Percentiles rank a stretch among this genome's conserved stretches.
These are phyloP conservation scores for Chiua virens DNA, from an alignment of 768 basidiomycete species.

Conservation along the genomic window DNA sequence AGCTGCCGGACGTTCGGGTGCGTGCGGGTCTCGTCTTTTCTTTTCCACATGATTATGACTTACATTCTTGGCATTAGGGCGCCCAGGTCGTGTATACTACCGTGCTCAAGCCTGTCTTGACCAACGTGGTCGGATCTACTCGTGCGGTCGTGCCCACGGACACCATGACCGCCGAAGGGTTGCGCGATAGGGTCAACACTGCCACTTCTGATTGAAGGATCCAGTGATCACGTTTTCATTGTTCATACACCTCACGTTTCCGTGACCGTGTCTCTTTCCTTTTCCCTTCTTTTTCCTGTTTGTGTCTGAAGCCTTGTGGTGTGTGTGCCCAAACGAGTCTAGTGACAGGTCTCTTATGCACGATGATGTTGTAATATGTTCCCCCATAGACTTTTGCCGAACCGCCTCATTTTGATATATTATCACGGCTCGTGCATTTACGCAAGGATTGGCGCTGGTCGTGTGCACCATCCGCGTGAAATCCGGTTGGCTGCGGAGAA, in stretches of 20 bases:
- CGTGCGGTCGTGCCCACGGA: constrained; percentile 46
- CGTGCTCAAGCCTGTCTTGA: constrained; percentile 78
- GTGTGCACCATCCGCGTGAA: background rate
- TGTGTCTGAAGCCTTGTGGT: background rate
- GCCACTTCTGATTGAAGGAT: constrained; percentile 35
- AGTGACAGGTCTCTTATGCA: constrained; percentile 9
- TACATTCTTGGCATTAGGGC: constrained; percentile 49
- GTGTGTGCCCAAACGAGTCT: constrained; percentile 5
- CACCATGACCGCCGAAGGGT: constrained; percentile 49
- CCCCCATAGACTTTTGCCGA: constrained; percentile 18
- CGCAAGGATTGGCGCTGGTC: too few species aligned
- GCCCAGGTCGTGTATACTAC: constrained; percentile 79
- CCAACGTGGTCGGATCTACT: constrained; percentile 52
- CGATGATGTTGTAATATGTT: constrained; percentile 26
- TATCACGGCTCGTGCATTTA: background rate
- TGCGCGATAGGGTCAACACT: constrained; percentile 45
- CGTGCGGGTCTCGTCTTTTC: constrained; percentile 31
- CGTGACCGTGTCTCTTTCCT: background rate
- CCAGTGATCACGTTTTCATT: background rate
- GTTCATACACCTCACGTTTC: background rate
- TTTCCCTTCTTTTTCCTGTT: constrained; percentile 2
- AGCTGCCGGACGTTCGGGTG: constrained; percentile 82
- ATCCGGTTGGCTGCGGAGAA: background rate
- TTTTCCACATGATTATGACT: background rate
- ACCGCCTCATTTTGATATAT: background rate